These are phyloP conservation scores for Microbotryum silenes-acaulis DNA, from an alignment of 1,284 basidiomycete species.

Conservation along the genomic window DNA sequence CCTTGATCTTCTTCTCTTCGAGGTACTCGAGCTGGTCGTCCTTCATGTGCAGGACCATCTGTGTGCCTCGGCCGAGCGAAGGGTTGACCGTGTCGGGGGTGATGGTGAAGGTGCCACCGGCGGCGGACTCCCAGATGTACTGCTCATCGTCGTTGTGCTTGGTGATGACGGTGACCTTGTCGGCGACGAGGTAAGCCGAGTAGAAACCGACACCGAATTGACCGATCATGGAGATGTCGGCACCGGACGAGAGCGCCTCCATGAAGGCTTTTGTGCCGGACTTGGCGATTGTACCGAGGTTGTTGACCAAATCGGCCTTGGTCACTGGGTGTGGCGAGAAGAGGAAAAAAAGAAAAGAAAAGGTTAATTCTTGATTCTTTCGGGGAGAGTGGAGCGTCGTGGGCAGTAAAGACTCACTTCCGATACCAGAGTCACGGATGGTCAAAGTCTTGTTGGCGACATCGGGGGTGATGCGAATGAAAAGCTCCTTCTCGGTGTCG, in stretches of 20 bases:
- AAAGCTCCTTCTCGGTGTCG: slow-evolving; percentile 71
- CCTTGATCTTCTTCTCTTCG: slow-evolving; percentile 99
- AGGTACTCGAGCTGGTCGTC: slow-evolving; percentile 99
- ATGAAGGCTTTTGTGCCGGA: slow-evolving; percentile 91
- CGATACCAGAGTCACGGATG: slow-evolving; percentile 94
- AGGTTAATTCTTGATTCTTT: neutral
- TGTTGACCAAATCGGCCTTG: slow-evolving; percentile 97
- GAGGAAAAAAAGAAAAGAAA: neutral
- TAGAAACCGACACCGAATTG: slow-evolving; percentile 87
- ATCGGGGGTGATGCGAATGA: slow-evolving; percentile 86
- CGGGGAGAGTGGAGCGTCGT: too few relatives aligned
- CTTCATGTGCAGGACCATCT: slow-evolving; percentile 92
- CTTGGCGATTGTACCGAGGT: slow-evolving; percentile 99
- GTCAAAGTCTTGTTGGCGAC: slow-evolving; percentile 89
- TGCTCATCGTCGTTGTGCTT: slow-evolving; percentile 99
- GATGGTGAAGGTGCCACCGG: slow-evolving; percentile 99
- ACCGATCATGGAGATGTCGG: slow-evolving; percentile 74
- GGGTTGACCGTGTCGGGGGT: slow-evolving; percentile 85
- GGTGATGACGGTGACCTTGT: slow-evolving; percentile 95
- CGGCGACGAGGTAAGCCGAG: slow-evolving; percentile 98
- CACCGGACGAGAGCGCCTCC: slow-evolving; percentile 86
- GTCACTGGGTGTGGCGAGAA: slow-evolving; percentile 53
- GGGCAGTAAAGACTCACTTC: slow-evolving; percentile 45
- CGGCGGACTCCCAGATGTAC: slow-evolving; percentile 99
- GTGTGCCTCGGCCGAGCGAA: slow-evolving; percentile 86